Evolutionary conservation across 257 asterid genomes (phyloP), one percentile per base, ranked within the genome.

Genomic region (Solanum rostratum): DNA sequence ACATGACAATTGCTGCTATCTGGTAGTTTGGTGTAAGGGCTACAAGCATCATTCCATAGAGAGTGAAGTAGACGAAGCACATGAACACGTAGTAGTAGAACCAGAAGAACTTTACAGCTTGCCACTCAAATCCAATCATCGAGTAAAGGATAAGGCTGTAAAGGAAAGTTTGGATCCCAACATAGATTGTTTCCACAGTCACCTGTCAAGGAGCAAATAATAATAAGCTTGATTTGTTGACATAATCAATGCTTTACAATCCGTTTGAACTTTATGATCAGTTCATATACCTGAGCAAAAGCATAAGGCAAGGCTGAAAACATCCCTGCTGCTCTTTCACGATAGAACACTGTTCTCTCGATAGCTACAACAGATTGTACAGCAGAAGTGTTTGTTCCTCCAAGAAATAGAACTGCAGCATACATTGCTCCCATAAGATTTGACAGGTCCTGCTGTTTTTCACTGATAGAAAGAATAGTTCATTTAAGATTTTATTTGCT

Each of bases 11-110:
- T 45, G 95, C 95, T 43, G 93, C 93, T 54, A 92, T 90, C 54
- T 91, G 95, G 87, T 91, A 92, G 85, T 91, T 91, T 73, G 95
- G 95, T n/a, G 95, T 92, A 70, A 92, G 92, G 55, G 95, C 95
- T 12, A 91, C 93, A 83, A 92, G 90, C 95, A 87, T 87, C 90
- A 87, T 87, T 13, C 90, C 88, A 24, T 87, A 87, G 5, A 87
- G 88, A 46, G 90, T 87, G 86, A 87, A 87, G 86, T 87, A 87
- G 84, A 87, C 90, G 53, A 87, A 87, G 80, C 90, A 87, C 88
- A 85, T 87, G 84, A 87, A 87, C 70, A 87, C 90, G 18, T 52
- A 87, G 81, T 85, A 87, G 66, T 85, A 87, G 86, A 87, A 87
- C 95, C 93, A 92, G 3, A 92, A 37, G 92, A 92, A 92, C 89